Percentiles rank a stretch among this genome's conserved stretches.
Conservation (phyloP, 139 green algal genomes). For the Trebouxia sp. region DNA sequence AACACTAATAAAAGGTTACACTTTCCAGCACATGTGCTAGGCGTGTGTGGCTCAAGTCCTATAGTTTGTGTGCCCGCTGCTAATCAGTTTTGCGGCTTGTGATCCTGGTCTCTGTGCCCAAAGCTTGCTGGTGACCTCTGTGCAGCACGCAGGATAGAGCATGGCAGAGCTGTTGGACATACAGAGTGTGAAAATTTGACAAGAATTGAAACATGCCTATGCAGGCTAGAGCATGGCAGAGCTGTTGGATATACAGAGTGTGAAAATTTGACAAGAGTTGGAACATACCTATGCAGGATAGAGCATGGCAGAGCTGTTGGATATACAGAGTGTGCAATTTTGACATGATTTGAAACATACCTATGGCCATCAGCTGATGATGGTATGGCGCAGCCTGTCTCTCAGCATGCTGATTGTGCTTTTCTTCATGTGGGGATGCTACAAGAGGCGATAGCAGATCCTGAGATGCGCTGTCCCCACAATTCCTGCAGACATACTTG, state of each 20-base stretch:
- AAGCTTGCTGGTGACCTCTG: no score
- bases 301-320: background rate
- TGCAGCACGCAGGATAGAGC: background rate
- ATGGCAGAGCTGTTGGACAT: background rate
- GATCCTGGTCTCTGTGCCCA: no score
- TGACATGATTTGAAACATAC: no score
- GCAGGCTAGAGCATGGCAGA: background rate
- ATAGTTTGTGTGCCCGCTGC: no score
- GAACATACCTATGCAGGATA: background rate
- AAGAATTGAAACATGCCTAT: background rate
- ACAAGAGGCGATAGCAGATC: background rate
- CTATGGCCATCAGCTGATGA: constrained; percentile 19
- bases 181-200: background rate
- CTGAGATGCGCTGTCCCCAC: no score
- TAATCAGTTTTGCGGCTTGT: no score
- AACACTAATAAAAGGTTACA: no score
- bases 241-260: background rate
- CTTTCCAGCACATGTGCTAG: no score
- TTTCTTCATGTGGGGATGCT: background rate
- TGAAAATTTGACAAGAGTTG: background rate
- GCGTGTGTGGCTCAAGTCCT: no score
- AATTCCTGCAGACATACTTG: no score
- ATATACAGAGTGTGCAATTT: no score
- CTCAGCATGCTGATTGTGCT: background rate
- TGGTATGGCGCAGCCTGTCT: background rate